These are phyloP conservation scores for Boletus sensibilis DNA, from an alignment of 768 basidiomycete genomes.

Conservation along the genomic window DNA sequence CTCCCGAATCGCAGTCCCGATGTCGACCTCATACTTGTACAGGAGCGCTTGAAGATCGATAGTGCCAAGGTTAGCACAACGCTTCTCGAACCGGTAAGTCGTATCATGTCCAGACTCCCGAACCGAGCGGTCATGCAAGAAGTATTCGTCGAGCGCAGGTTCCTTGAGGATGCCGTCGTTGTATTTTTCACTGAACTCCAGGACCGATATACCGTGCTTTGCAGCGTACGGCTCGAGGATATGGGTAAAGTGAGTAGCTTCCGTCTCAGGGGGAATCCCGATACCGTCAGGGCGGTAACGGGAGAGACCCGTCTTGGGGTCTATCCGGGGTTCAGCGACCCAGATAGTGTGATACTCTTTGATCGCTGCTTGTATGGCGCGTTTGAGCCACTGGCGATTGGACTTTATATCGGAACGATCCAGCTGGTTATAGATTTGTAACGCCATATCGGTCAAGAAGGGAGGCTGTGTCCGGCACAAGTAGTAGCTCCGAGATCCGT, in stretches of 20 bases:
- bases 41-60: slow-evolving; percentile 93
- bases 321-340: slow-evolving; percentile 92
- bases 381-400: slow-evolving; percentile 90
- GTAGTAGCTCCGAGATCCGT: slow-evolving; percentile 94
- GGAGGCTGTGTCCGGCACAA: slow-evolving; percentile 95
- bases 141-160: slow-evolving; percentile 93
- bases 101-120: slow-evolving; percentile 97
- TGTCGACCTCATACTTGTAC: slow-evolving; percentile 99
- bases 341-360: slow-evolving; percentile 99
- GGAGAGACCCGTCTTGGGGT: slow-evolving; percentile 91
- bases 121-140: slow-evolving; percentile 94
- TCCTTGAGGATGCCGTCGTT: slow-evolving; percentile 81
- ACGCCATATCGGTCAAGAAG: slow-evolving; percentile 97
- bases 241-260: slow-evolving; percentile 97
- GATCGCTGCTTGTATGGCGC: slow-evolving; percentile 95
- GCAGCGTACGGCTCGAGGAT: slow-evolving; percentile 92
- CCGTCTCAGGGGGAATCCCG: slow-evolving; percentile 98
- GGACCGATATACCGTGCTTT: slow-evolving; percentile 88
- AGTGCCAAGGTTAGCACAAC: slow-evolving; percentile 94
- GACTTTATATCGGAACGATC: slow-evolving; percentile 74
- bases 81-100: slow-evolving; percentile 96
- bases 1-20: slow-evolving; percentile 95
- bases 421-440: slow-evolving; percentile 96
- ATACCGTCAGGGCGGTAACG: slow-evolving; percentile 91
- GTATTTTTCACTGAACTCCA: slow-evolving; percentile 97